Base-by-base conservation (phyloP, 139 green algal genomes). In the Closterium sp. region DNA sequence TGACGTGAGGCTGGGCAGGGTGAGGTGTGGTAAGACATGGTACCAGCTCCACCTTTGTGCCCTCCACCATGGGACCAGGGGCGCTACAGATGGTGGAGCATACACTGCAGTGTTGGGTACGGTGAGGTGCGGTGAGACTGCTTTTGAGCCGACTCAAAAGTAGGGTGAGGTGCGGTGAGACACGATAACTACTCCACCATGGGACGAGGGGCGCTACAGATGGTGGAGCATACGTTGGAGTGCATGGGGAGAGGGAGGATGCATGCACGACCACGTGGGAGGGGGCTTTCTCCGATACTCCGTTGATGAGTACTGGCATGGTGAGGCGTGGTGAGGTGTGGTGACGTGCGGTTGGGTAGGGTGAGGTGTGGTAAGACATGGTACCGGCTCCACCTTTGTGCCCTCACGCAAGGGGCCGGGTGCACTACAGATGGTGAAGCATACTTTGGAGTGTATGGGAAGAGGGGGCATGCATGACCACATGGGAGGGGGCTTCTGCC, bases 221-320 rank as follows among this genome's bases (percentile, higher is more conserved):
- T n/a, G n/a, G n/a, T n/a, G n/a, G n/a, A n/a, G n/a, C n/a, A n/a
- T n/a, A n/a, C n/a, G n/a, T n/a, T 98, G 87, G 79, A 92, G n/a
- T 92, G 94, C 31, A 98, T 98, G 97, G 95, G 5, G 42, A 5
- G 42, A 7, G 42, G 42, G 42, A 7, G 42, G 5, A 62, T 62
- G 42, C 42, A 97, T 99, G 93, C 95, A 95, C 28, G 97, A 99
- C 91, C 96, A 98, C 28, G 79, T 99, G n/a, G 97, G 97, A 0
- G 97, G 97, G 3, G 97, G 97, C 10, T 98, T 99, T 94, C 97
- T 98, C 95, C 95, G 97, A 30, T 98, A 98, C 96, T 95, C n/a
- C 70, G 94, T 96, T 9, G 95, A 95, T 93, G 86, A 94, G 89
- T 91, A 92, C 70, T 95, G 92, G 92, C 92, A 95, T 86, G 92